These are phyloP conservation scores for Chiua virens DNA, from an alignment of 768 basidiomycete genomes.

Conservation along the genomic window DNA sequence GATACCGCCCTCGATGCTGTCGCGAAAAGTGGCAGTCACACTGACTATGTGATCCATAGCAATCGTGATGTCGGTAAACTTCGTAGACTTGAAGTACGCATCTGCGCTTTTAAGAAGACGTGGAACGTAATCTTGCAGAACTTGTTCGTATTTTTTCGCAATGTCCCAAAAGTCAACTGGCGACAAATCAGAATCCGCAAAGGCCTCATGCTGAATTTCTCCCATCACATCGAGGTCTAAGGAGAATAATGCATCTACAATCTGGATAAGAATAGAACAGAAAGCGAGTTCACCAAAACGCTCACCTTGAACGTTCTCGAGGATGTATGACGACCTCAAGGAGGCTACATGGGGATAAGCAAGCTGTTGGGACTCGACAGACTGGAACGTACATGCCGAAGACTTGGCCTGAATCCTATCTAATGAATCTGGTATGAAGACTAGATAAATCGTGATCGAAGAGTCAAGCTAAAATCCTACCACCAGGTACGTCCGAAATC, in stretches of 20 bases:
- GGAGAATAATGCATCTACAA: slow-evolving; percentile 1
- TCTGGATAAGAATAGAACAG: neutral
- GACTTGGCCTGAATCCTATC: no score
- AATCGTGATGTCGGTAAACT: slow-evolving; percentile 1
- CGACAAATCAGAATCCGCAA: neutral
- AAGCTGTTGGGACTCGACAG: neutral
- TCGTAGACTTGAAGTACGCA: neutral
- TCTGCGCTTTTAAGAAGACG: slow-evolving; percentile 4
- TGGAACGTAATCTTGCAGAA: slow-evolving; percentile 1
- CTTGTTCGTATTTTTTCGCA: neutral
- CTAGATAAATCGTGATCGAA: no score
- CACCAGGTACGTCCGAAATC: neutral
- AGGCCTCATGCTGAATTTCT: neutral
- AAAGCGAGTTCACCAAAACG: neutral
- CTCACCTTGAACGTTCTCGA: slow-evolving; percentile 4
- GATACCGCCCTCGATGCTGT: slow-evolving; percentile 5
- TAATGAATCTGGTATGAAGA: no score
- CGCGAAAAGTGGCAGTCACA: slow-evolving; percentile 11
- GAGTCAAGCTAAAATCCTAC: neutral
- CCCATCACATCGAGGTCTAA: neutral
- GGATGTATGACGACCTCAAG: neutral
- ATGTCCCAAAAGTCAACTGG: slow-evolving; percentile 12
- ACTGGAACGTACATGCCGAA: neutral
- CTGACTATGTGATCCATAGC: slow-evolving; percentile 11
- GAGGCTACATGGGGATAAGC: slow-evolving; percentile 1